A percentile compares a stretch with the other conserved stretches of the same genome.
phyloP scores from a whole-genome alignment of 345 rosid genomes.

The Theobroma cacao region DNA sequence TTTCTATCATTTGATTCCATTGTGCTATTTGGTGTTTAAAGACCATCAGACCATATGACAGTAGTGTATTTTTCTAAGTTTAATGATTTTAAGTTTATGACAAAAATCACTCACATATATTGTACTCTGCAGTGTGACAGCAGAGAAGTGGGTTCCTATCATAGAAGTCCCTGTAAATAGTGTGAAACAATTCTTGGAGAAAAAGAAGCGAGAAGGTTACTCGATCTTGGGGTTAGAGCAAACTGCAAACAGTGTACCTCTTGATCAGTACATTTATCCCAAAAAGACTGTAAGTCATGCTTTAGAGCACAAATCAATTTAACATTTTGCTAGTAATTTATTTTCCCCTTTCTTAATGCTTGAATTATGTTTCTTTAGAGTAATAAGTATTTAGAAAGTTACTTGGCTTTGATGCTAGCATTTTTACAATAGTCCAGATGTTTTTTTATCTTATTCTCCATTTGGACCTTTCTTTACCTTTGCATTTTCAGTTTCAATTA shows the following conservation, averaged over 20 bases:
- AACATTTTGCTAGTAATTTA: background rate
- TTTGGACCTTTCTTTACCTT: background rate
- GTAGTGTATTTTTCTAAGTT: background rate
- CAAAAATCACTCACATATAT: background rate
- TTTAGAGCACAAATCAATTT: background rate
- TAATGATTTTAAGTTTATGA: background rate
- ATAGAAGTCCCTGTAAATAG: slow-evolving; percentile 82
- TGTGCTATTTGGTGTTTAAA: background rate
- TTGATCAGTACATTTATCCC: slow-evolving; percentile 68
- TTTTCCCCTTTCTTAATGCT: background rate
- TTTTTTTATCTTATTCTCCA: background rate
- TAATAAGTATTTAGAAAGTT: background rate
- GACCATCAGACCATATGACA: background rate
- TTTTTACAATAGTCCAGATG: background rate
- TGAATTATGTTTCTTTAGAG: background rate
- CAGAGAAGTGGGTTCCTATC: slow-evolving; percentile 95
- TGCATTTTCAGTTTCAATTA: background rate
- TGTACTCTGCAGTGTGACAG: slow-evolving; percentile 70
- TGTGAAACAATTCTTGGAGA: slow-evolving; percentile 71
- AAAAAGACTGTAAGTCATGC: slow-evolving; percentile 60
- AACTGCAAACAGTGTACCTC: slow-evolving; percentile 83
- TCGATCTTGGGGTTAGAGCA: slow-evolving; percentile 91
- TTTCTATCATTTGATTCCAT: background rate
- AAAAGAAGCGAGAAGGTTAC: slow-evolving; percentile 85
- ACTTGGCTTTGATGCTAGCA: background rate